Percentiles rank a stretch among this genome's conserved stretches.
Conservation (phyloP, 202 grass and related monocot genomes). For the Hordeum pubiflorum region DNA sequence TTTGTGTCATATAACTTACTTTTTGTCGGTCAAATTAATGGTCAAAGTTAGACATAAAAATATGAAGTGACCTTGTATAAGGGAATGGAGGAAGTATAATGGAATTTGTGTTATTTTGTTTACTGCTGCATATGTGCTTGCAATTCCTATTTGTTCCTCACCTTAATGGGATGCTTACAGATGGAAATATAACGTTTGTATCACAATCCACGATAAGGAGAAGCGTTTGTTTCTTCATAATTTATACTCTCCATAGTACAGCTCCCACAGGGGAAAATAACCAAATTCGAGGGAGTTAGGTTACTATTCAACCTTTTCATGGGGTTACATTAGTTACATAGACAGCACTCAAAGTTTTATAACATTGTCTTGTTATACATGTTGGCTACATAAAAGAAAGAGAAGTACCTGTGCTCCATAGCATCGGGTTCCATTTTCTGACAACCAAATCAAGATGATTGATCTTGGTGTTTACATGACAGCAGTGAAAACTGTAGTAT, state of each 20-base stretch:
- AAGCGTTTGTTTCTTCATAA: constrained; percentile 3
- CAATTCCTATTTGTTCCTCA: background rate
- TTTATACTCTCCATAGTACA: background rate
- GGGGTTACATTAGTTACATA: constrained; percentile 7
- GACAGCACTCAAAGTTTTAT: background rate
- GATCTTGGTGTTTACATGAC: background rate
- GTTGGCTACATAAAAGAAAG: background rate
- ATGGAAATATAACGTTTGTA: background rate
- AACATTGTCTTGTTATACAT: background rate
- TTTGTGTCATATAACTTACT: too few species aligned
- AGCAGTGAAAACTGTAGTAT: background rate
- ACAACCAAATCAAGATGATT: constrained; percentile 2
- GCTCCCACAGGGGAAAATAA: background rate
- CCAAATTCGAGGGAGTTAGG: background rate
- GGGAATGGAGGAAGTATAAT: background rate
- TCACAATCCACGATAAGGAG: background rate
- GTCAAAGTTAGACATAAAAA: too few species aligned
- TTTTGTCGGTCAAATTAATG: too few species aligned
- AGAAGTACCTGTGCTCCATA: background rate
- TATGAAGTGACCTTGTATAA: too few species aligned
- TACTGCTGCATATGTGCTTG: background rate
- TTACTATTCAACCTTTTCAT: constrained; percentile 16
- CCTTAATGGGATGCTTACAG: background rate
- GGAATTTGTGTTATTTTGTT: background rate
- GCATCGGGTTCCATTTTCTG: constrained; percentile 5